Percentiles rank a stretch among this genome's conserved stretches.
phyloP scores from a whole-genome alignment of 2,329 filamentous ascomycete genomes.

The Colletotrichum chrysophilum region DNA sequence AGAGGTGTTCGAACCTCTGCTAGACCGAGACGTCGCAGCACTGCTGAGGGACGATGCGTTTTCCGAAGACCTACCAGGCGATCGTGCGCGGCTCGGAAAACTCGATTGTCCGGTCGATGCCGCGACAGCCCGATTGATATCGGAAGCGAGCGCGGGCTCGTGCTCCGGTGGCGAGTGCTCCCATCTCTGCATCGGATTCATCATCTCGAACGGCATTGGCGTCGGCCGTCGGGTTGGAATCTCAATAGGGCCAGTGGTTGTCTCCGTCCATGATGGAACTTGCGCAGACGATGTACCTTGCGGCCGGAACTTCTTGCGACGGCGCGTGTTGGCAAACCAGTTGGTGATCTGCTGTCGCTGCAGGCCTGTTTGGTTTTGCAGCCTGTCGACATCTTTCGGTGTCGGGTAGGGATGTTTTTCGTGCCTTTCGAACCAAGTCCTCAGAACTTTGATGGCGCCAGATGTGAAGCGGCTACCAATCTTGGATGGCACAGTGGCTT shows the following conservation, averaged over 20 bases:
- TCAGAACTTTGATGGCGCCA: slow-evolving; percentile 52
- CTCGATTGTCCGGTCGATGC: slow-evolving; percentile 12
- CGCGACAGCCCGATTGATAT: slow-evolving; percentile 24
- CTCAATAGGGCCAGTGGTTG: slow-evolving; percentile 48
- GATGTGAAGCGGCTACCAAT: slow-evolving; percentile 12
- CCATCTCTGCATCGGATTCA: slow-evolving; percentile 25
- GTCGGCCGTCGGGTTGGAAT: slow-evolving; percentile 53
- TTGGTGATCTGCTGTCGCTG: slow-evolving; percentile 69
- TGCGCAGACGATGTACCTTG: slow-evolving; percentile 56
- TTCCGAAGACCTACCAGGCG: slow-evolving; percentile 27
- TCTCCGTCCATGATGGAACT: slow-evolving; percentile 42
- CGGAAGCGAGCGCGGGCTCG: slow-evolving; percentile 25
- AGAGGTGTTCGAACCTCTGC: slow-evolving; percentile 23
- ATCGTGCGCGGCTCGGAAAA: slow-evolving; percentile 16
- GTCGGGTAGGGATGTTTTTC: slow-evolving; percentile 69
- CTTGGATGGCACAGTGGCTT: background rate
- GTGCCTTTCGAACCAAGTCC: slow-evolving; percentile 68
- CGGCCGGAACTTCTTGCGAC: slow-evolving; percentile 63
- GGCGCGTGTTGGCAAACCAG: slow-evolving; percentile 73
- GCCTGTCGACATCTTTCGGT: slow-evolving; percentile 65
- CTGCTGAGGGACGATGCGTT: slow-evolving; percentile 15
- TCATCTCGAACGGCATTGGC: slow-evolving; percentile 33
- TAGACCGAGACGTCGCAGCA: slow-evolving; percentile 11
- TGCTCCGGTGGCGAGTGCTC: slow-evolving; percentile 26
- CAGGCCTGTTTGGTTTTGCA: slow-evolving; percentile 65